These are phyloP conservation scores for Picocystis sp. DNA, from an alignment of 163 green algal genomes.

Conservation along the genomic window DNA sequence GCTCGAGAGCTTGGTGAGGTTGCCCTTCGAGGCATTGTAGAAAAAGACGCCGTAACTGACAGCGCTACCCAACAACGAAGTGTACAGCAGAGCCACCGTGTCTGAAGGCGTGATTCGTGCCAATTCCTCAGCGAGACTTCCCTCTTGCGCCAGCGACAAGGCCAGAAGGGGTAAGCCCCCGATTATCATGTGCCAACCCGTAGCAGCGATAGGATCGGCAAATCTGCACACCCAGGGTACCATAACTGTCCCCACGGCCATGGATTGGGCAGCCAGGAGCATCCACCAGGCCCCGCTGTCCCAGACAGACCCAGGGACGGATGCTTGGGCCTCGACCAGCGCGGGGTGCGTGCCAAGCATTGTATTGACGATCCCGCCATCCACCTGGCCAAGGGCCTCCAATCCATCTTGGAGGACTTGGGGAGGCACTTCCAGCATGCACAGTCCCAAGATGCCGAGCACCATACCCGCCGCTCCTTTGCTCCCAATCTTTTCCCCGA, in stretches of 20 bases:
- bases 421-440: slow-evolving; percentile 55
- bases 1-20: slow-evolving; percentile 60
- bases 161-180: slow-evolving; percentile 50
- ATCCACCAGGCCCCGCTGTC: slow-evolving; percentile 71
- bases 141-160: slow-evolving; percentile 32
- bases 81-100: slow-evolving; percentile 29
- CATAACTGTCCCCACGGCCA: slow-evolving; percentile 80
- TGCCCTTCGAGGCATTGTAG: slow-evolving; percentile 49
- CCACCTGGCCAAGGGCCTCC: background rate
- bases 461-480: slow-evolving; percentile 27
- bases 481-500: slow-evolving; percentile 43
- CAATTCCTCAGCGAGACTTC: slow-evolving; percentile 23
- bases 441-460: slow-evolving; percentile 52
- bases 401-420: slow-evolving; percentile 4
- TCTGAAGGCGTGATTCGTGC: slow-evolving; percentile 35
- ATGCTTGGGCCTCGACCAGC: background rate
- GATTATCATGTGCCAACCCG: slow-evolving; percentile 84
- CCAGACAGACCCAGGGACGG: slow-evolving; percentile 29
- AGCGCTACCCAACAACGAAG: slow-evolving; percentile 63
- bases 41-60: slow-evolving; percentile 82
- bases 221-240: slow-evolving; percentile 52
- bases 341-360: slow-evolving; percentile 1
- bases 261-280: slow-evolving; percentile 74
- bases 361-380: background rate
- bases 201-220: slow-evolving; percentile 67